Percentiles rank a stretch among this genome's conserved stretches.
Evolutionary conservation across 225 moss, liverwort and hornwort species (phyloP).

Genomic region (Marchantia paleacea): DNA sequence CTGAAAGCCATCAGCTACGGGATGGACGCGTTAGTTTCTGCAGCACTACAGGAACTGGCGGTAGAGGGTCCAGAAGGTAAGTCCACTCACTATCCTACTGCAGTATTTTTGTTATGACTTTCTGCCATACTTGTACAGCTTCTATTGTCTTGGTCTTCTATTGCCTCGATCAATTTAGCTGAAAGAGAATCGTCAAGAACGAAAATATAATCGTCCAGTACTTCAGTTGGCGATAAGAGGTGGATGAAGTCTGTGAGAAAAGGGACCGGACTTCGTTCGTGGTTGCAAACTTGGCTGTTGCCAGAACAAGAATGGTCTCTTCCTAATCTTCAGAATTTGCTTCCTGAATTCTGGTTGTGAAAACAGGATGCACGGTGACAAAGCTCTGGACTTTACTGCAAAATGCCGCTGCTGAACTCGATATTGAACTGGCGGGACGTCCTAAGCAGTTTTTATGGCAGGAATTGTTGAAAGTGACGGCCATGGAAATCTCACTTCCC

Average conservation of each 20-base stretch:
- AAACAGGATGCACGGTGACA: conserved; percentile 70
- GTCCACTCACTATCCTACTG: background rate
- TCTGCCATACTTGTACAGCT: background rate
- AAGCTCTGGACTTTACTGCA: conserved; percentile 79
- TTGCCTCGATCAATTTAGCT: background rate
- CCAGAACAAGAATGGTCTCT: background rate
- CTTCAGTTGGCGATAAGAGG: background rate
- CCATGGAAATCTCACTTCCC: conserved; percentile 48
- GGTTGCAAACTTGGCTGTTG: background rate
- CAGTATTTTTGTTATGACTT: background rate
- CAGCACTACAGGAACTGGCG: conserved; percentile 84
- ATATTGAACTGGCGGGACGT: conserved; percentile 51
- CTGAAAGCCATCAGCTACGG: background rate
- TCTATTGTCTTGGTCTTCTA: too few species aligned
- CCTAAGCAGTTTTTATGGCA: conserved; percentile 82
- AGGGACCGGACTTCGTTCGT: background rate
- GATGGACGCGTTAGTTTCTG: conserved; percentile 80
- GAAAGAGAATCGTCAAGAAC: background rate
- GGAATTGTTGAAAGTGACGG: conserved; percentile 66
- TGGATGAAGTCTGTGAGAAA: background rate
- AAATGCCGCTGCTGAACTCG: conserved; percentile 45
- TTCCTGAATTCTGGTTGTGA: background rate
- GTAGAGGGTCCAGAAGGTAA: conserved; percentile 82
- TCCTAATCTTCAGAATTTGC: background rate
- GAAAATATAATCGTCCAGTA: background rate